phyloP scores from a whole-genome alignment of 169 alveolate species.

The Plasmodium ovale region DNA sequence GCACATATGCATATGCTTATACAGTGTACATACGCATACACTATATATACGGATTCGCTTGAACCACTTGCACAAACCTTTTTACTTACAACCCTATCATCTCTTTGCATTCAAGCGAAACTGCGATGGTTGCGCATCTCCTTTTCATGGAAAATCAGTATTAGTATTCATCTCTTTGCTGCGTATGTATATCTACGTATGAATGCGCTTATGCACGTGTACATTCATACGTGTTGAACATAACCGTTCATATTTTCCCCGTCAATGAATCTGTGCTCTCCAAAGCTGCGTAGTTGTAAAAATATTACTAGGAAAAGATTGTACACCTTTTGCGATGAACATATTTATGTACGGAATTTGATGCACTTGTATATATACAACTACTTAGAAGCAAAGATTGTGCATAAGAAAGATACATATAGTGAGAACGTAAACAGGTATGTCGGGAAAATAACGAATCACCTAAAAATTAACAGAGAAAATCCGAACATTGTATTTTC shows the following conservation, averaged over 20 bases:
- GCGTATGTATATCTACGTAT: not conserved
- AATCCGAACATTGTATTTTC: slow-evolving; percentile 52
- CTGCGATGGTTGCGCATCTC: not conserved
- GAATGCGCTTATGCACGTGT: too few relatives aligned
- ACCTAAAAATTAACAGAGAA: slow-evolving; percentile 51
- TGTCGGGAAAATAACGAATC: slow-evolving; percentile 64
- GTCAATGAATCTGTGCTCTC: slow-evolving; percentile 28
- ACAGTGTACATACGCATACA: too few relatives aligned
- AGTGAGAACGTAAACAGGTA: slow-evolving; percentile 49
- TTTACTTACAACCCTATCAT: too few relatives aligned
- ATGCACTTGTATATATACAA: slow-evolving; percentile 45
- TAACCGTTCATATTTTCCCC: not conserved
- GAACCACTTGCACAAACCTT: too few relatives aligned
- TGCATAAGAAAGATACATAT: slow-evolving; percentile 3
- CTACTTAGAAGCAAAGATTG: slow-evolving; percentile 14
- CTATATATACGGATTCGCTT: too few relatives aligned
- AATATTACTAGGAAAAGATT: slow-evolving; percentile 29
- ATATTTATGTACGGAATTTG: slow-evolving; percentile 33
- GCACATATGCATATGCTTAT: too few relatives aligned
- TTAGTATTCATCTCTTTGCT: not conserved
- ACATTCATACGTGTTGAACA: not conserved
- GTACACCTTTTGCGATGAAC: slow-evolving; percentile 59
- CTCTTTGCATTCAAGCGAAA: not conserved
- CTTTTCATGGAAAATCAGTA: not conserved
- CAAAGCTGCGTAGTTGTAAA: slow-evolving; percentile 4